A percentile compares a stretch with the other conserved stretches of the same genome.
phyloP scores from a whole-genome alignment of 352 stramenopile genomes.

The Phytopythium chamaehyphon region DNA sequence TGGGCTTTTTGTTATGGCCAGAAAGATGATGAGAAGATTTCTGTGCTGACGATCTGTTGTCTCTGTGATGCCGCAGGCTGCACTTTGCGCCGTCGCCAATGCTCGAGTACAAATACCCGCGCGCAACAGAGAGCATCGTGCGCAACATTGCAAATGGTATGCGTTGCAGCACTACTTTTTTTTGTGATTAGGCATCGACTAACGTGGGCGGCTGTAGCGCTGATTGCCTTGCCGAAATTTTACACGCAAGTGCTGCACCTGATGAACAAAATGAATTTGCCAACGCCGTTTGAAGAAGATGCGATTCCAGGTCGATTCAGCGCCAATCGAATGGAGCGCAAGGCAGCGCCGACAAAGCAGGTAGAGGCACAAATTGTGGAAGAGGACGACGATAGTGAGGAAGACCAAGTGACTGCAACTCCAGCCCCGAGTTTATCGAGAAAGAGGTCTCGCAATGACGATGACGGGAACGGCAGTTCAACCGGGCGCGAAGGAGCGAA shows the following conservation, averaged over 20 bases:
- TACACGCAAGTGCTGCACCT: slow-evolving; percentile 90
- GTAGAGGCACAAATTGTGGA: slow-evolving; percentile 43
- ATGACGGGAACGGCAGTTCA: not conserved
- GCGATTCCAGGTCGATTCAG: slow-evolving; percentile 64
- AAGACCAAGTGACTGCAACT: not conserved
- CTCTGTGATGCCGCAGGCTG: slow-evolving; percentile 35
- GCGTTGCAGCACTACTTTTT: slow-evolving; percentile 5
- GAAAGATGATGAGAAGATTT: not conserved
- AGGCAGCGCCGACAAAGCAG: slow-evolving; percentile 2
- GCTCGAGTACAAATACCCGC: slow-evolving; percentile 87
- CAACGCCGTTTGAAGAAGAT: slow-evolving; percentile 66
- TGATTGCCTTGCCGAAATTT: slow-evolving; percentile 83
- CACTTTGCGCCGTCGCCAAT: slow-evolving; percentile 80
- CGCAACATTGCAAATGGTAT: slow-evolving; percentile 87
- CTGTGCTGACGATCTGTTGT: not conserved
- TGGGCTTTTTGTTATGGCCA: slow-evolving; percentile 10
- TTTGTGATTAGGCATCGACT: not conserved
- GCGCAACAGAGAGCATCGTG: slow-evolving; percentile 67
- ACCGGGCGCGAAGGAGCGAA: not conserved
- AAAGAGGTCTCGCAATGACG: slow-evolving; percentile 1
- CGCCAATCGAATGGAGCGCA: not conserved
- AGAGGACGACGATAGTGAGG: slow-evolving; percentile 16
- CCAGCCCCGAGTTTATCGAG: not conserved
- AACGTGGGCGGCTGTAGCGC: slow-evolving; percentile 25
- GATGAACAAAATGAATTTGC: slow-evolving; percentile 93